Percentiles rank a stretch among this genome's conserved stretches.
Evolutionary conservation across 495 filamentous ascomycete species (phyloP).

Genomic region (Neurospora sp.): DNA sequence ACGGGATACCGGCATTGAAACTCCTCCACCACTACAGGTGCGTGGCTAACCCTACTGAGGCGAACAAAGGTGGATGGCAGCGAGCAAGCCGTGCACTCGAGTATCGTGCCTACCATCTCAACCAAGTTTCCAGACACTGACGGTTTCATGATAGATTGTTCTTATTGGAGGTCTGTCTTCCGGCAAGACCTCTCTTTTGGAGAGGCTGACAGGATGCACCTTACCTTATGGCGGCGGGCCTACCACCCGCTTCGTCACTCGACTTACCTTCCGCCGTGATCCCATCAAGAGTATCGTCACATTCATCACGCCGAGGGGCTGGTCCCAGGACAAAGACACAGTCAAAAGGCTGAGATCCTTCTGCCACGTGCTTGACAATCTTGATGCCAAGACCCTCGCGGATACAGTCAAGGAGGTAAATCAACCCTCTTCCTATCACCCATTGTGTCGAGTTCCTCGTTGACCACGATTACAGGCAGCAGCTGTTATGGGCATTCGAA

Average conservation of each 20-base stretch:
- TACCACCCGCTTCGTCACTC: too few relatives aligned
- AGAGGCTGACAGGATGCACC: conserved; percentile 36
- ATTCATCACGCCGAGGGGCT: too few relatives aligned
- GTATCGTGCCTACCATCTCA: neutral
- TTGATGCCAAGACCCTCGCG: conserved; percentile 11
- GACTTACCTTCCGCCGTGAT: too few relatives aligned
- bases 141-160: conserved; percentile 8
- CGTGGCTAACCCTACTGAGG: neutral
- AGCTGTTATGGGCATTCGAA: conserved; percentile 30
- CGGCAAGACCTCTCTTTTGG: conserved; percentile 39
- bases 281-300: too few relatives aligned
- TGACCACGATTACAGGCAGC: conserved; percentile 18
- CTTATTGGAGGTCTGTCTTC: conserved; percentile 39
- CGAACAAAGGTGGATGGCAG: too few relatives aligned
- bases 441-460: neutral
- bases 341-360: neutral
- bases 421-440: neutral
- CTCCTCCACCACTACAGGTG: neutral
- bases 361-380: conserved; percentile 4
- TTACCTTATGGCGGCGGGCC: conserved; percentile 13
- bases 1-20: neutral
- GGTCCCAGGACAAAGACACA: too few relatives aligned
- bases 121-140: neutral
- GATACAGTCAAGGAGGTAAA: conserved; percentile 9
- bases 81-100: too few relatives aligned